Base-by-base conservation (phyloP, 2,329 filamentous ascomycete species). In the Diaporthe helianthi region DNA sequence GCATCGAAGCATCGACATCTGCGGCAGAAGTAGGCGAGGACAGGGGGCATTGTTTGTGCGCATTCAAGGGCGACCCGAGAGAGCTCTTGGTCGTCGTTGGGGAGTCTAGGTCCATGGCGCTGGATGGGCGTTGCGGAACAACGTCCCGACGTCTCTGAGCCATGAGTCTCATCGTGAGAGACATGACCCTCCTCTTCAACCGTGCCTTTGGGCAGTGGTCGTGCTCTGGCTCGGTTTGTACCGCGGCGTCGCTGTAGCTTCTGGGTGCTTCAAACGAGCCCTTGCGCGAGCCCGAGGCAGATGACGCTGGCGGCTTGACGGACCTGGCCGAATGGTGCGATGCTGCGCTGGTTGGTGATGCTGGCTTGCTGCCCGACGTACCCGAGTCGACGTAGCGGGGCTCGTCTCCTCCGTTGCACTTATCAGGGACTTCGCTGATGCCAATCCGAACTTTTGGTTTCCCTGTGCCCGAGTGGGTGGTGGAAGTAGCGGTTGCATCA, bases 281-380 rank as follows among this genome's bases (percentile, higher is more conserved):
- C 52, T 79, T 81, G 8, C 82, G 79, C 2, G 82, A 82, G 4
- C 73, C 73, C 46, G 73, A 68, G 0, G 76, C 73, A 2, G 71
- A 68, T 2, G 80, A 80, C 2, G 76, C 76, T 5, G 74, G 77
- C n/a, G 73, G 71, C 63, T 78, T 79, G 33, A 74, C 73, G 2
- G 72, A 69, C 31, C 76, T 76, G 3, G 73, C 60, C 0, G 79
- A 74, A 13, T 76, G 78, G 0, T 83, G 81, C 0, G 83, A 85
- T 2, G 75, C 74, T 2, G 78, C 78, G 49, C 81, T 83, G 2
- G 79, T 75, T 0, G 87, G 86, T 0, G 86, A 89, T 0, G 79
- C 82, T 0, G 85, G 86, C 71, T 87, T 84, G 75, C 85, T 86
- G 69, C 84, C 80, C 2, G 84, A 85, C 10, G 86, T 87, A 12